phyloP scores from a whole-genome alignment of 768 basidiomycete species.

The Amanita muscaria region DNA sequence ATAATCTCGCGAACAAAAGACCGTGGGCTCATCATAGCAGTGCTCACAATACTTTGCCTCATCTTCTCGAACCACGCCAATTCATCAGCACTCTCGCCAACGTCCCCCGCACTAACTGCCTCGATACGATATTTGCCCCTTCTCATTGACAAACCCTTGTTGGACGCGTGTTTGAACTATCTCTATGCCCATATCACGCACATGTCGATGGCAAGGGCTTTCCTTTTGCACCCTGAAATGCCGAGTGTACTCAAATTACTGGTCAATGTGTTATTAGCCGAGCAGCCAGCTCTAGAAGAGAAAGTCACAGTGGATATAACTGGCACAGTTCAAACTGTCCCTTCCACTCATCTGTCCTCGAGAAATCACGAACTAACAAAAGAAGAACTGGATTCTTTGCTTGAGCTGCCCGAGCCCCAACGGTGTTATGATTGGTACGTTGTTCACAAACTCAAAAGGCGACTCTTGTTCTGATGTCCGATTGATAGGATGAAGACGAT shows the following conservation, averaged over 20 bases:
- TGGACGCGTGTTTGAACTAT: slow-evolving; percentile 67
- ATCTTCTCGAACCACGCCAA: slow-evolving; percentile 59
- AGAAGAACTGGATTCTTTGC: slow-evolving; percentile 56
- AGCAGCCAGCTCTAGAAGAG: slow-evolving; percentile 56
- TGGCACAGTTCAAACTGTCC: slow-evolving; percentile 47
- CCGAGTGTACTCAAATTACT: slow-evolving; percentile 60
- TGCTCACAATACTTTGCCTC: slow-evolving; percentile 50
- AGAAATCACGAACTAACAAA: slow-evolving; percentile 59
- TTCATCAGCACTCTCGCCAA: slow-evolving; percentile 37
- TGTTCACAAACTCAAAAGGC: not conserved
- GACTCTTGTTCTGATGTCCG: not conserved
- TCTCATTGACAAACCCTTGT: slow-evolving; percentile 56
- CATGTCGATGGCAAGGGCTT: slow-evolving; percentile 67
- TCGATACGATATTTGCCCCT: slow-evolving; percentile 69
- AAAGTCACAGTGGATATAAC: slow-evolving; percentile 56
- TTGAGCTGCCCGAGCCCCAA: slow-evolving; percentile 60
- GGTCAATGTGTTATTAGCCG: slow-evolving; percentile 55
- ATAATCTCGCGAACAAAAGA: slow-evolving; percentile 55
- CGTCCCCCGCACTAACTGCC: slow-evolving; percentile 52
- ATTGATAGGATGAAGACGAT: slow-evolving; percentile 79
- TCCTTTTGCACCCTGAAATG: slow-evolving; percentile 65
- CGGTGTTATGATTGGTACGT: slow-evolving; percentile 77
- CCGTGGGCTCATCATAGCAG: slow-evolving; percentile 64
- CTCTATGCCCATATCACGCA: slow-evolving; percentile 69
- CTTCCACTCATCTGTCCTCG: slow-evolving; percentile 37